Base-by-base conservation (phyloP, 176 grass and related monocot species). In the Olyra latifolia region DNA sequence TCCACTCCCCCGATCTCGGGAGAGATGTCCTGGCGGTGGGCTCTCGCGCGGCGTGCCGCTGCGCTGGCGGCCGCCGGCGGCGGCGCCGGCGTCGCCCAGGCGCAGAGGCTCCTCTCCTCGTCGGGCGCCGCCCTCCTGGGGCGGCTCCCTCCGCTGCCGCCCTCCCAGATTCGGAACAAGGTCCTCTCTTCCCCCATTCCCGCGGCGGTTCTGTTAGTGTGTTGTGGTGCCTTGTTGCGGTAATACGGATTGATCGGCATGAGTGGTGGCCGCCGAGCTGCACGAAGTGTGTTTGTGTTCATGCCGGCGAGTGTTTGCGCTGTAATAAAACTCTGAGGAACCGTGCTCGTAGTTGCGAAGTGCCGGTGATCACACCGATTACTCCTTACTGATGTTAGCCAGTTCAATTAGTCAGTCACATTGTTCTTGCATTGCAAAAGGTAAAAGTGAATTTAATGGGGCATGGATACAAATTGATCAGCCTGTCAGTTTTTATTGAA, bases 11-110 rank as follows among this genome's bases (percentile, higher is more conserved):
- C 78, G 72, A 89, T 89, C 87, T 63, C 70, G 67, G 80, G 50
- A 79, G 67, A 5, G 60, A 88, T 89, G 87, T 76, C 87, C n/a
- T 81, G 77, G 82, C 82, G 71, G 15, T 81, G 87, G 87, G 77
- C 77, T 65, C 63, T 89, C 27, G 82, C 87, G 27, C 82, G 87
- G 45, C 77, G 87, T 55, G 35, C 57, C 64, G 63, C 77, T 55
- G n/a, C 76, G 56, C 82, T 85, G 15, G 17, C 76, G 13, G 10
- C 23, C 16, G 20, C 19, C 4, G 16, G 10, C 19, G 56, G 11
- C 11, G 28, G 0, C 16, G 17, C 10, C 30, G 1, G 12, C 7
- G 49, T 8, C 0, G 43, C 62, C 70, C 76, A 81, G 63, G 54
- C 63, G 46, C 87, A 81, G 63, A 62, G 63, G 82, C 69, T 80